phyloP scores from a whole-genome alignment of 192 early-diverging fungal species.

The Coemansia umbellata region DNA sequence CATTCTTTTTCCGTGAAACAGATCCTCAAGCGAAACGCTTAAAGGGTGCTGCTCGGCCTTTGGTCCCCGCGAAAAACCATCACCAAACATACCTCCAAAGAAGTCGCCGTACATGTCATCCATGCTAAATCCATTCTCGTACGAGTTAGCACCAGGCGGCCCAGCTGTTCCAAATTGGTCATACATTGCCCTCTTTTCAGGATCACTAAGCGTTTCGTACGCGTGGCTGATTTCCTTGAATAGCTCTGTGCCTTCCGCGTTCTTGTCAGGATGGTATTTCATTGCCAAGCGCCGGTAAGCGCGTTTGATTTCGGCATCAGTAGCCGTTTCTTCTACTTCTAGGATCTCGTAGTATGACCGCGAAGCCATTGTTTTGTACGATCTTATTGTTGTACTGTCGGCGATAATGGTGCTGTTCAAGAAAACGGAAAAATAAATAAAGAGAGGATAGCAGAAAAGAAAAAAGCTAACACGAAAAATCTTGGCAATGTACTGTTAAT shows the following conservation, averaged over 20 bases:
- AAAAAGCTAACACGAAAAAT: too few species aligned
- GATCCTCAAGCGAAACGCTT: conserved; percentile 65
- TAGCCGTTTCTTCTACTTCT: conserved; percentile 39
- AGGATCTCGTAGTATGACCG: conserved; percentile 49
- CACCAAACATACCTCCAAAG: conserved; percentile 25
- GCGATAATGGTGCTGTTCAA: too few species aligned
- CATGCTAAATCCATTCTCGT: conserved; percentile 19
- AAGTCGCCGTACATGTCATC: conserved; percentile 15
- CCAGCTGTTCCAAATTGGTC: conserved; percentile 64
- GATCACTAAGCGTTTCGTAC: conserved; percentile 73
- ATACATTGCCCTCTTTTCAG: conserved; percentile 62
- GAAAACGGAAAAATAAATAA: too few species aligned
- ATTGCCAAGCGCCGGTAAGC: conserved; percentile 62
- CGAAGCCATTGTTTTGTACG: conserved; percentile 32
- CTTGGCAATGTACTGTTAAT: too few species aligned
- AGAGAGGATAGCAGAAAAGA: too few species aligned
- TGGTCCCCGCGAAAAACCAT: conserved; percentile 4
- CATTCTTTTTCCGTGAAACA: conserved; percentile 70
- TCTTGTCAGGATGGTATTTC: conserved; percentile 62
- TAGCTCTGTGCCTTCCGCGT: conserved; percentile 67
- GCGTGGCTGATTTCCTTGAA: conserved; percentile 85
- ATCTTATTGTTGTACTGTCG: too few species aligned
- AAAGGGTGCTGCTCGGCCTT: conserved; percentile 35
- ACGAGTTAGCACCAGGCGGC: conserved; percentile 44
- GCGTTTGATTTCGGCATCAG: conserved; percentile 47